Evolutionary conservation across 73 alveolate species (phyloP).

Genomic region (Stentor roeselii): DNA sequence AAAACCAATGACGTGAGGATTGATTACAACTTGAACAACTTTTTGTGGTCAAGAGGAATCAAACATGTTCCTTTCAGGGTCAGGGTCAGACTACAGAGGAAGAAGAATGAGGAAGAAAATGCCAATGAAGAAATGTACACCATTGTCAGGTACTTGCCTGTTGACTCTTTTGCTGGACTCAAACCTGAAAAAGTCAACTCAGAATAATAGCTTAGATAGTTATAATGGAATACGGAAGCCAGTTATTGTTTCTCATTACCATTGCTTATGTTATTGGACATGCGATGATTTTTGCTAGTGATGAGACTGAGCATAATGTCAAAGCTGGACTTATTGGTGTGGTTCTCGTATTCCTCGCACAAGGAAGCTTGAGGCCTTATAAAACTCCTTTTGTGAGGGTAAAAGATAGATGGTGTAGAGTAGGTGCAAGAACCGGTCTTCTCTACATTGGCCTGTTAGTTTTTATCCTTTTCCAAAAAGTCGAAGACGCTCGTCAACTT

Average conservation of each 20-base stretch:
- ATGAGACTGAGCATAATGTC: not conserved
- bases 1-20: slow-evolving; percentile 90
- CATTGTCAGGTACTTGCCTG: slow-evolving; percentile 86
- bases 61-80: slow-evolving; percentile 93
- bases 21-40: slow-evolving; percentile 90
- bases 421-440: slow-evolving; percentile 33
- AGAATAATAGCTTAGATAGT: too few relatives aligned
- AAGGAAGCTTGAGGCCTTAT: slow-evolving; percentile 42
- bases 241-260: not conserved
- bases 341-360: slow-evolving; percentile 40
- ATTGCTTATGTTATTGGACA: not conserved
- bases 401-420: slow-evolving; percentile 47
- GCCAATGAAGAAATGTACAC: slow-evolving; percentile 85
- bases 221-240: slow-evolving; percentile 29
- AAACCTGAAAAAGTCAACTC: slow-evolving; percentile 78
- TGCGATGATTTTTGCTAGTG: not conserved
- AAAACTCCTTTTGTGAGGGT: slow-evolving; percentile 50
- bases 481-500: slow-evolving; percentile 50
- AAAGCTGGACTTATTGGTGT: slow-evolving; percentile 20
- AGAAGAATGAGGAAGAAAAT: slow-evolving; percentile 91
- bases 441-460: slow-evolving; percentile 47
- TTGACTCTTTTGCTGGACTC: slow-evolving; percentile 79
- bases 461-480: slow-evolving; percentile 48
- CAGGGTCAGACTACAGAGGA: slow-evolving; percentile 82
- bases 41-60: slow-evolving; percentile 91